A percentile compares a stretch with the other conserved stretches of the same genome.
These are phyloP conservation scores for Gymnopilus dilepis DNA, from an alignment of 768 basidiomycete species.

Conservation along the genomic window DNA sequence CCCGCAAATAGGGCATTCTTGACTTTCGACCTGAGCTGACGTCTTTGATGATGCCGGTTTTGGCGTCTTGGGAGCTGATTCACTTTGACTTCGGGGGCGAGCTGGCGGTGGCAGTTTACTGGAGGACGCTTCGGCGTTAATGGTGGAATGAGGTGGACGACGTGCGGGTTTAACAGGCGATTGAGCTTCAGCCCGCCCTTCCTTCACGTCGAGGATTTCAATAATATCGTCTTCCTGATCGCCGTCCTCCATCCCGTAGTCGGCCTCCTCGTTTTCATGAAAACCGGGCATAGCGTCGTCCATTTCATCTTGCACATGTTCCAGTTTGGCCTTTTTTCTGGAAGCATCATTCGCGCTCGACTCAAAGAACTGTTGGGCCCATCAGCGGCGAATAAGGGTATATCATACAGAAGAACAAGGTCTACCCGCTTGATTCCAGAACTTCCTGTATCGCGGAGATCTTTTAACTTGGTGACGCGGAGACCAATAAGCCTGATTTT, in stretches of 20 bases:
- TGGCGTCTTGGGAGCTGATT: slow-evolving; percentile 17
- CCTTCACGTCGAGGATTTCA: slow-evolving; percentile 10
- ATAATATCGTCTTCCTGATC: slow-evolving; percentile 27
- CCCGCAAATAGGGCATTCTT: slow-evolving; percentile 75
- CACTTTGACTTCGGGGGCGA: slow-evolving; percentile 29
- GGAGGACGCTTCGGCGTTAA: slow-evolving; percentile 21
- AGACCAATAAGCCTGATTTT: slow-evolving; percentile 87
- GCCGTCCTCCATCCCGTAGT: slow-evolving; percentile 28
- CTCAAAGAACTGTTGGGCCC: slow-evolving; percentile 63
- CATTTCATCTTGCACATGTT: slow-evolving; percentile 20
- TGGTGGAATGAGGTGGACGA: slow-evolving; percentile 25
- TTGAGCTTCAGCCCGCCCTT: not conserved
- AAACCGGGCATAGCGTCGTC: slow-evolving; percentile 56
- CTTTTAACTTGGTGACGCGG: slow-evolving; percentile 87
- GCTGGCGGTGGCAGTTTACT: slow-evolving; percentile 12
- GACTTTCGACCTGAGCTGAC: slow-evolving; percentile 30
- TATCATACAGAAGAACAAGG: not conserved
- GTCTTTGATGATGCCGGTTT: not conserved
- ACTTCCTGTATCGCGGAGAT: slow-evolving; percentile 55
- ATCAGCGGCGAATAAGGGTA: not conserved
- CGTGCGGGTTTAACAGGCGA: slow-evolving; percentile 12
- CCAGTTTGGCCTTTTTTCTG: slow-evolving; percentile 41
- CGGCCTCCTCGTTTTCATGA: slow-evolving; percentile 55
- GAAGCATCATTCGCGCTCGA: slow-evolving; percentile 37
- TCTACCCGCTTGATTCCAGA: slow-evolving; percentile 78